Evolutionary conservation across 768 basidiomycete species (phyloP).

Genomic region (Coprinellus aureogranulatus): DNA sequence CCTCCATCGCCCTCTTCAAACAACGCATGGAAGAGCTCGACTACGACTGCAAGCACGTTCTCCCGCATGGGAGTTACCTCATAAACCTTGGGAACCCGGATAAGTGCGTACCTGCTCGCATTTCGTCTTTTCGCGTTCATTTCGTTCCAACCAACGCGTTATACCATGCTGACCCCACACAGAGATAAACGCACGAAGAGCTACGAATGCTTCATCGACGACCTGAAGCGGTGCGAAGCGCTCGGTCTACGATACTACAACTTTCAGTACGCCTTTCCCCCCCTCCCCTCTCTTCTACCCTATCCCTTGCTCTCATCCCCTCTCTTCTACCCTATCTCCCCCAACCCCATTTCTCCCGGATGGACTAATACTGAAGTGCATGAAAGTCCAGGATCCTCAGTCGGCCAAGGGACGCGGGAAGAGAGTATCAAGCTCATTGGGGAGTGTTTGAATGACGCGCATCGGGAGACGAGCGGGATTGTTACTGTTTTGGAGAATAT

Average conservation of each 20-base stretch:
- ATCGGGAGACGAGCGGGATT: slow-evolving; percentile 54
- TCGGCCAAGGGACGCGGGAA: slow-evolving; percentile 60
- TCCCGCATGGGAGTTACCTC: slow-evolving; percentile 85
- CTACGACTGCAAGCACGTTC: slow-evolving; percentile 59
- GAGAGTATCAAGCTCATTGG: slow-evolving; percentile 66
- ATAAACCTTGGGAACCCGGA: slow-evolving; percentile 85
- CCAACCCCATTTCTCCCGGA: no score
- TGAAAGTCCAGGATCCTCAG: slow-evolving; percentile 74
- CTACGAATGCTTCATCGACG: slow-evolving; percentile 80
- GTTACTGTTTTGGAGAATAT: slow-evolving; percentile 73
- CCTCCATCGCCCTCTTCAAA: slow-evolving; percentile 28
- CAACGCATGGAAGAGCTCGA: slow-evolving; percentile 60
- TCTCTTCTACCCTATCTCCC: not conserved
- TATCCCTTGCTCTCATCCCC: not conserved
- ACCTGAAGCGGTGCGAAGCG: slow-evolving; percentile 72
- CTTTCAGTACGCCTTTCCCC: slow-evolving; percentile 62
- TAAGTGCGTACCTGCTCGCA: slow-evolving; percentile 53
- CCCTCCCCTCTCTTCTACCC: not conserved
- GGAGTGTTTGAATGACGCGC: slow-evolving; percentile 70
- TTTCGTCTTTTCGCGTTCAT: no score
- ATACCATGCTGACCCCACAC: not conserved
- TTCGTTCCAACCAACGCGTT: not conserved
- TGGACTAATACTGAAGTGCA: no score
- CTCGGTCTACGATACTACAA: slow-evolving; percentile 76
- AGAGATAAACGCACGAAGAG: slow-evolving; percentile 70